A percentile compares a stretch with the other conserved stretches of the same genome.
These are phyloP conservation scores for Periconia macrospinosa DNA, from an alignment of 2,329 filamentous ascomycete genomes.

Conservation along the genomic window DNA sequence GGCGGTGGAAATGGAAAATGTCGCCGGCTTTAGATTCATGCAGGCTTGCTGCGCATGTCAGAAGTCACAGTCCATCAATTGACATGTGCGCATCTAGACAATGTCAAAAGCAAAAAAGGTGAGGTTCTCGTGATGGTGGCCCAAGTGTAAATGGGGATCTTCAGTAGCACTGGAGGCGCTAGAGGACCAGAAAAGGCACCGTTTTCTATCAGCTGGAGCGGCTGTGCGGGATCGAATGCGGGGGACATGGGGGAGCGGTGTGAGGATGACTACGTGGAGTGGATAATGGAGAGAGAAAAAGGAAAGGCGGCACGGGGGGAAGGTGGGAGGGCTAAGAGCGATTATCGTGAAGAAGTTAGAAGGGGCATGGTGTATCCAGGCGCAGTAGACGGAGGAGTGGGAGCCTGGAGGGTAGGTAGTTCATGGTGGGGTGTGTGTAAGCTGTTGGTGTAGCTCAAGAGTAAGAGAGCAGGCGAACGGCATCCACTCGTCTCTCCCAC, in stretches of 20 bases:
- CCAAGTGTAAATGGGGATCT: conserved; percentile 1
- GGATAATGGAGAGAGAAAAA: conserved; percentile 1
- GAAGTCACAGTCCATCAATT: not conserved
- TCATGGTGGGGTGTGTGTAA: not conserved
- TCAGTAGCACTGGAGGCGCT: not conserved
- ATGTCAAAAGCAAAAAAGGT: not conserved
- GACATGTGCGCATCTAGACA: not conserved
- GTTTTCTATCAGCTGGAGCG: not conserved
- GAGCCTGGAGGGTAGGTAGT: no score
- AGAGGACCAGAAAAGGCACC: conserved; percentile 12
- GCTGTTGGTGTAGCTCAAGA: conserved; percentile 1
- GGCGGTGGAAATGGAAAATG: conserved; percentile 1
- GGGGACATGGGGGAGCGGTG: conserved; percentile 5
- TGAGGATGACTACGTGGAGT: not conserved
- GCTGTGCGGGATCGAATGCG: not conserved
- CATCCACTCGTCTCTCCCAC: conserved; percentile 17
- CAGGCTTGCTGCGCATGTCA: not conserved
- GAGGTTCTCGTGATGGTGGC: conserved; percentile 4
- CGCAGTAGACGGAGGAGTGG: not conserved
- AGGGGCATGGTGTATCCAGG: not conserved
- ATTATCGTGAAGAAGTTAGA: not conserved
- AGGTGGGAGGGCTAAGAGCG: no score
- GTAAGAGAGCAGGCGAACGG: conserved; percentile 9
- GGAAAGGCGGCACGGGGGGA: conserved; percentile 8
- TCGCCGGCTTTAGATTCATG: not conserved